Base-by-base conservation (phyloP, 1,284 basidiomycete genomes). In the Meira nashicola region DNA sequence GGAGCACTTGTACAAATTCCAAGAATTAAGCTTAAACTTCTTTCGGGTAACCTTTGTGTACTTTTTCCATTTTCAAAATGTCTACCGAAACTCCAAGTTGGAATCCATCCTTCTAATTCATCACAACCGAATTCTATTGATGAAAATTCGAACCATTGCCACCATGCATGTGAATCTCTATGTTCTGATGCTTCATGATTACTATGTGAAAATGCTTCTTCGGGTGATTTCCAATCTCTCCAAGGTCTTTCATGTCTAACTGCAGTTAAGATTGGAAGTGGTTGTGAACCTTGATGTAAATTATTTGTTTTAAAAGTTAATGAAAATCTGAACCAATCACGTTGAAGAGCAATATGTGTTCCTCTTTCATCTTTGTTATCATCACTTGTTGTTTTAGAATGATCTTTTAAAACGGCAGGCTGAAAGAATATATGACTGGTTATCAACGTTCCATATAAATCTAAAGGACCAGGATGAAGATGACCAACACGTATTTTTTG, bases 1-100 rank as follows among this genome's bases (percentile, higher is more conserved):
- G 78, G 78, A 1, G 76, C 77, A 21, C 67, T 67, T 3, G 78
- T 79, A 57, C 74, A 76, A 43, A 76, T 69, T 0, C 78, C 78
- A 1, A 78, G 63, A 10, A 79, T 63, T 9, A 74, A 64, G 2
- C 67, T 67, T 0, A 78, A 68, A 2, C 64, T 69, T 11, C 57
- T 57, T 57, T 76, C 74, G 0, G 73, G 74, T 23, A 38, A 40
- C 38, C 41, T 54, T 41, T 54, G 52, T 19, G 52, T 54, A 41
- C 38, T 54, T 19, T 23, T 54, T 1, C 73, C 74, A 12, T 67
- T 69, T 19, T 71, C 67, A 54, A 76, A 79, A 0, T 67, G 63
- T 28, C 77, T 61, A 1, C 78, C 77, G 59, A 76, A 79, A 0
- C 64, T 63, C 77, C 77, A 79, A 1, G 74, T 78, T 19, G 78